Base-by-base conservation (phyloP, 1,284 basidiomycete genomes). In the Paramarasmius palmivorus region DNA sequence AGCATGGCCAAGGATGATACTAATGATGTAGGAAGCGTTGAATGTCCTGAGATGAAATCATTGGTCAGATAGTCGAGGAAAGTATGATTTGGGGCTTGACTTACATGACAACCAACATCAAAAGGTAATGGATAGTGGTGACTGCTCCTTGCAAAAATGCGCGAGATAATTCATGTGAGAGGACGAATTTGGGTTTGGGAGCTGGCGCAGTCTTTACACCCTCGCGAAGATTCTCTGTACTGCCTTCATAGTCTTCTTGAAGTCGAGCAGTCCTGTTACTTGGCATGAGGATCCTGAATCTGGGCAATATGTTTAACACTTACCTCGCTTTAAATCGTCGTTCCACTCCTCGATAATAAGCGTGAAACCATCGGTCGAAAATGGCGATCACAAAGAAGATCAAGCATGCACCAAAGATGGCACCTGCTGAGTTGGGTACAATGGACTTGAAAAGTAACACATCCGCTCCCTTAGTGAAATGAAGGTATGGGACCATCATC, bases 401-500 rank as follows among this genome's bases (percentile, higher is more conserved):
- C 23, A 65, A 49, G 34, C 62, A 65, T 23, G 61, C 52, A n/a
- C 57, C 63, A 40, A 63, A 59, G 17, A 65, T 54, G 0, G 59
- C 62, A 19, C 63, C 63, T 8, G 53, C 37, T 0, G 62, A 63
- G 26, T 52, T 50, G 14, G 63, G 62, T 8, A 47, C 53, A 50
- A 65, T 60, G 32, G 55, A 41, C 6, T 58, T 20, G 57, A 65
- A 65, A 44, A 65, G 25, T 19, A 65, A 17, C 23, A 44, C 50
- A 41, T 65, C 63, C 25, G 22, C 4, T 0, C 63, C 63, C 4
- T 48, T 56, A 15, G 58, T 62, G 52, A 65, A 65, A 52, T 65
- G 63, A 9, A 65, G 57, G 51, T 62, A 65, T 6, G 62, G 34
- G 53, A 63, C 62, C 62, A 64, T 64, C 62, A 59, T 61, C 44